phyloP scores from a whole-genome alignment of 2,329 filamentous ascomycete genomes.

The Colletotrichum abscissum region DNA sequence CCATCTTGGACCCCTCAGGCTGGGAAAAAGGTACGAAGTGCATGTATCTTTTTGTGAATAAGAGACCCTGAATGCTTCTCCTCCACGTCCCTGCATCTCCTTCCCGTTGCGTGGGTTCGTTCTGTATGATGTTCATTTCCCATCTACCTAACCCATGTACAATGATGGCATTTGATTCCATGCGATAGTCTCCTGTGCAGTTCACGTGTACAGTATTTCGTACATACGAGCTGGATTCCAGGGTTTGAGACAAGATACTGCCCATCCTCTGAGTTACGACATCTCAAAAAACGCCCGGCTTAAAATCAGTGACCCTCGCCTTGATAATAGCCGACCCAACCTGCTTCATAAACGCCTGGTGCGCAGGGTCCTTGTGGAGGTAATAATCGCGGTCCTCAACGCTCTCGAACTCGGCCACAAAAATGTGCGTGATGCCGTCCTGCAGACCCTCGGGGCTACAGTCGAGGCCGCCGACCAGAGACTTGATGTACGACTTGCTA shows the following conservation, averaged over 20 bases:
- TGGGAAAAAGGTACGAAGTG: no score
- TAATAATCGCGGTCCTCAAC: conserved; percentile 77
- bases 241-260: no score
- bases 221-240: no score
- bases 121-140: not conserved
- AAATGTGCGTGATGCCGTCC: conserved; percentile 74
- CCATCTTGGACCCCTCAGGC: not conserved
- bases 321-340: conserved; percentile 60
- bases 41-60: not conserved
- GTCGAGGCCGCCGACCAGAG: conserved; percentile 68
- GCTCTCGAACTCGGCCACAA: conserved; percentile 74
- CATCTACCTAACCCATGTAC: not conserved
- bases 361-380: conserved; percentile 71
- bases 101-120: not conserved
- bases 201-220: not conserved
- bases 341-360: conserved; percentile 68
- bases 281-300: conserved; percentile 52
- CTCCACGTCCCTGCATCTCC: not conserved
- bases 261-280: not conserved
- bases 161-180: not conserved
- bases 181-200: not conserved
- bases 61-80: not conserved
- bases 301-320: conserved; percentile 71
- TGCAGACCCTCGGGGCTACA: conserved; percentile 71
- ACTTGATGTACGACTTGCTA: conserved; percentile 69